phyloP scores from a whole-genome alignment of 2,329 filamentous ascomycete species.

The Pseudogymnoascus sp. region DNA sequence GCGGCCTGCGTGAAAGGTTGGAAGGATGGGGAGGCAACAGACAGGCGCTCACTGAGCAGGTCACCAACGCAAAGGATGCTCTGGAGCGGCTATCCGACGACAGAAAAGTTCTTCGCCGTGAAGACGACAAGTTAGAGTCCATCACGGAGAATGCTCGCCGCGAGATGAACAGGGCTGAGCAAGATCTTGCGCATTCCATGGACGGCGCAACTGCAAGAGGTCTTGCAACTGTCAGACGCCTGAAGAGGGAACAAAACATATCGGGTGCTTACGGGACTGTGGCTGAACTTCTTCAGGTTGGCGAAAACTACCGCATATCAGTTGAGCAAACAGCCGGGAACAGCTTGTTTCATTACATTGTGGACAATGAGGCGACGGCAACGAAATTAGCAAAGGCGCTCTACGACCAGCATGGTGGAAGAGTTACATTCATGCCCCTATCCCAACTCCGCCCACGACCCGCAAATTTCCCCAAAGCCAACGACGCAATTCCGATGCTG shows the following conservation, averaged over 20 bases:
- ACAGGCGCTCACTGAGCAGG: constrained; percentile 63
- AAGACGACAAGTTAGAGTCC: constrained; percentile 79
- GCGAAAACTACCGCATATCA: constrained; percentile 76
- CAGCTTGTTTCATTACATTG: constrained; percentile 92
- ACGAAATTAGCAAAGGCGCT: constrained; percentile 73
- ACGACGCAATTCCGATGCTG: constrained; percentile 80
- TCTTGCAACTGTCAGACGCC: constrained; percentile 74
- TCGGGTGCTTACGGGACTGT: constrained; percentile 86
- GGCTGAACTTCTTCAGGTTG: constrained; percentile 84
- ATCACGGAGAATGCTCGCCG: constrained; percentile 67
- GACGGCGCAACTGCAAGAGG: constrained; percentile 82
- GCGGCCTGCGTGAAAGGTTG: constrained; percentile 61
- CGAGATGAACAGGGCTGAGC: constrained; percentile 71
- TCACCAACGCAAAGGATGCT: constrained; percentile 69
- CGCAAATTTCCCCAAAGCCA: constrained; percentile 72
- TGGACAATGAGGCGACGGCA: constrained; percentile 84
- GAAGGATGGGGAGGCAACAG: constrained; percentile 73
- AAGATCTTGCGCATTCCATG: constrained; percentile 74
- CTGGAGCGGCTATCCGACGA: constrained; percentile 77
- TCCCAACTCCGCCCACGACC: constrained; percentile 68
- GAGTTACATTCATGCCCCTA: constrained; percentile 91
- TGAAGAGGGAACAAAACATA: constrained; percentile 73
- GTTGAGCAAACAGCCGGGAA: constrained; percentile 89
- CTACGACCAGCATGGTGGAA: constrained; percentile 70
- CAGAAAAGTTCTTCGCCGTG: constrained; percentile 77